Base-by-base conservation (phyloP, 495 filamentous ascomycete genomes). In the Xanthoparmelia taractica region DNA sequence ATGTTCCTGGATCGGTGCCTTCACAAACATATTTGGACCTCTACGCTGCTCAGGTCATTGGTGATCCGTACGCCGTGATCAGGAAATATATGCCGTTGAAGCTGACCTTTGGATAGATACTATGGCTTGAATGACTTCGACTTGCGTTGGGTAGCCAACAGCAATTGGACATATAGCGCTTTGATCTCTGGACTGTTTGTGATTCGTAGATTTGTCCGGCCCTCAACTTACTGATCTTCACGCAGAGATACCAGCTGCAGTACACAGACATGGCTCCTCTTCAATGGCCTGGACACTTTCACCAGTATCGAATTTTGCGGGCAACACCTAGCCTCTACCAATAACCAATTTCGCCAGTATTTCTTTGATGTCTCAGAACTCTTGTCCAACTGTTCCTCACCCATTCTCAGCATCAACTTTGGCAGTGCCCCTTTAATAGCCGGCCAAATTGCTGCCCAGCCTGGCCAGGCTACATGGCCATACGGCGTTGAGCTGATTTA, bases 271-370 rank as follows among this genome's bases (percentile, higher is more conserved):
- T 85, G 77, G 72, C 75, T 87, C 25, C 75, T 85, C 5, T 87
- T 88, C 69, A 80, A 88, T 65, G 85, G 85, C 8, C 75, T 87
- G 13, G 85, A 88, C 60, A 89, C 85, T 0, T 88, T 87, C 66
- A 75, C 84, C 27, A 80, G 81, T 23, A 80, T 90, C 36, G 72
- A 76, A 25, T 75, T 89, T 45, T 90, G 87, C 70, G 81, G 78
- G 0, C 70, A 84, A 41, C 68, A 76, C 57, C 77, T 90, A n/a
- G 87, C 80, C 6, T 77, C 78, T 3, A 87, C 86, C 0, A 79
- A 87, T 68, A 90, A 88, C 64, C 86, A 90, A 70, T 90, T 89
- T 65, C 82, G 85, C 7, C 85, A 89, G 65, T 90, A 85, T 66
- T 76, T 79, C n/a, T 89, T 88, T 64, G 79, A 90, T 52, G 76